These are phyloP conservation scores for Rubia tinctorum DNA, from an alignment of 305 asterid genomes.

Conservation along the genomic window DNA sequence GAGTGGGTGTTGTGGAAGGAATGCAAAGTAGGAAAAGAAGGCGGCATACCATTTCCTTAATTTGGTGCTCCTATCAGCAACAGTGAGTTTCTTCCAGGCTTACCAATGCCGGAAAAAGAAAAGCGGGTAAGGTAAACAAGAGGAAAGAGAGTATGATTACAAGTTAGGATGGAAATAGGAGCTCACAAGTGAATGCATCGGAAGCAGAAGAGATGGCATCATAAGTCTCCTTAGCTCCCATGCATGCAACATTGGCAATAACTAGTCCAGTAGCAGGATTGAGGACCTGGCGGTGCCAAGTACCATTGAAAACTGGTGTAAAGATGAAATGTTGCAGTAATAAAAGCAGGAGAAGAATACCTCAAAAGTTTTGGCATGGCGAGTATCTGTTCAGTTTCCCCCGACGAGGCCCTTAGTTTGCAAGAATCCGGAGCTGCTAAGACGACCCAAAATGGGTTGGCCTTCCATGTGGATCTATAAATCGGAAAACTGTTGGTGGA, in stretches of 20 bases:
- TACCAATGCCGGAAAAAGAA: background rate
- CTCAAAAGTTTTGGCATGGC: conserved; percentile 84
- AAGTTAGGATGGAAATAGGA: background rate
- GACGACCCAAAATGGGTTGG: conserved; percentile 49
- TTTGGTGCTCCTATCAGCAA: conserved; percentile 83
- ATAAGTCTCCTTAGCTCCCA: conserved; percentile 86
- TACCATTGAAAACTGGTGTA: no score
- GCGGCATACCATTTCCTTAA: conserved; percentile 68
- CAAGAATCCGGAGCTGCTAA: conserved; percentile 71
- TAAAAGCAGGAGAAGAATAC: conserved; percentile 18
- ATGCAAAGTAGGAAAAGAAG: background rate
- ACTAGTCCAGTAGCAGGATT: conserved; percentile 94
- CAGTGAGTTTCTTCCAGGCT: conserved; percentile 98
- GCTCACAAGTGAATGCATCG: conserved; percentile 76
- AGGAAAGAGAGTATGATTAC: background rate
- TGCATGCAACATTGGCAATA: conserved; percentile 78
- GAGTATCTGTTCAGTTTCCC: conserved; percentile 88
- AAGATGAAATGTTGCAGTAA: no score
- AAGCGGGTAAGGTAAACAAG: background rate
- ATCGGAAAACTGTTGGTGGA: background rate
- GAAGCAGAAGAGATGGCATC: conserved; percentile 90
- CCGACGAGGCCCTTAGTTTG: conserved; percentile 78
- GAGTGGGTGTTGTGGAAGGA: background rate
- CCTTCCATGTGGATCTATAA: conserved; percentile 73
- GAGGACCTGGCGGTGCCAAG: conserved; percentile 39